A percentile compares a stretch with the other conserved stretches of the same genome.
phyloP scores from a whole-genome alignment of 805 yeast species.

The Yamadazyma scolyti region DNA sequence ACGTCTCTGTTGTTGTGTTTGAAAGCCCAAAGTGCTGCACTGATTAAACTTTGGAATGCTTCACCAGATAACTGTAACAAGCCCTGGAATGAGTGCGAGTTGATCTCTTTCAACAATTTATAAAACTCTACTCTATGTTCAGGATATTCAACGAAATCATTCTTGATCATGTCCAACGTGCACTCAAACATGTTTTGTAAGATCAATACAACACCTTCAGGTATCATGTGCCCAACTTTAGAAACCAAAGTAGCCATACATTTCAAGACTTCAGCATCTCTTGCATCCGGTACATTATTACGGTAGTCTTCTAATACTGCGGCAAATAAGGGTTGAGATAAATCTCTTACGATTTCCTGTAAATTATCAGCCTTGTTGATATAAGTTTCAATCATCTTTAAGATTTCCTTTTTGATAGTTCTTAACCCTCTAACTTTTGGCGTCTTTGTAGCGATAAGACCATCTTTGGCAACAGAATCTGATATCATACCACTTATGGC shows the following conservation, averaged over 20 bases:
- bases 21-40: conserved; percentile 97
- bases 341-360: conserved; percentile 77
- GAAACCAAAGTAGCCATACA: conserved; percentile 89
- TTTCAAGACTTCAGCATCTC: conserved; percentile 95
- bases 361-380: conserved; percentile 80
- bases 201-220: conserved; percentile 83
- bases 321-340: conserved; percentile 76
- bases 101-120: conserved; percentile 81
- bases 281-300: conserved; percentile 87
- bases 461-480: conserved; percentile 72
- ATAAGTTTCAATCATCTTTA: conserved; percentile 85
- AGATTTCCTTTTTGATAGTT: conserved; percentile 91
- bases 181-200: conserved; percentile 90
- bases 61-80: conserved; percentile 84
- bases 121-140: conserved; percentile 97
- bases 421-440: conserved; percentile 94
- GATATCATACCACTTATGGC: conserved; percentile 88
- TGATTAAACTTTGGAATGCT: conserved; percentile 86
- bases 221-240: conserved; percentile 82
- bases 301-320: conserved; percentile 89
- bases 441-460: conserved; percentile 87
- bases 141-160: conserved; percentile 94
- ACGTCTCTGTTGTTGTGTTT: conserved; percentile 97
- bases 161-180: conserved; percentile 92
- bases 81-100: conserved; percentile 80